Evolutionary conservation across 306 rosid genomes (phyloP).

Genomic region (Morella rubra): DNA sequence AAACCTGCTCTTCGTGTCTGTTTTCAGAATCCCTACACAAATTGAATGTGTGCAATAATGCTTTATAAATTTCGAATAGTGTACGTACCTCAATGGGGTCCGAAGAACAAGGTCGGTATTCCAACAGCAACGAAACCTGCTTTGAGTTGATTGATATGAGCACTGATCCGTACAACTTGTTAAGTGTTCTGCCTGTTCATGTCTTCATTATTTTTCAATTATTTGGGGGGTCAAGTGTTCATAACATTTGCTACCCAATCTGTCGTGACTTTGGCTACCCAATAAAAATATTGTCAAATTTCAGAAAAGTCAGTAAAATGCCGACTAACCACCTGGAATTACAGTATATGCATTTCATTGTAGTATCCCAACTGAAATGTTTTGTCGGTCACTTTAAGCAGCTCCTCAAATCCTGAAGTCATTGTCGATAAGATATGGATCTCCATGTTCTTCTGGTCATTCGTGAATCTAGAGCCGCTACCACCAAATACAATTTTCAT

Average conservation of each 20-base stretch:
- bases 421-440: conserved; percentile 24
- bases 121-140: conserved; percentile 17
- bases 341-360: background rate
- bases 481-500: background rate
- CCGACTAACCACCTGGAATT: background rate
- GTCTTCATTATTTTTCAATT: conserved; percentile 44
- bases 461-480: conserved; percentile 3
- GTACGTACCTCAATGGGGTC: conserved; percentile 7
- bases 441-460: background rate
- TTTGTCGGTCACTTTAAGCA: background rate
- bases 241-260: conserved; percentile 19
- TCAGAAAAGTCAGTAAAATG: background rate
- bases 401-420: conserved; percentile 19
- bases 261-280: background rate
- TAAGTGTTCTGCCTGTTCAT: background rate
- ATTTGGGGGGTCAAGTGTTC: conserved; percentile 28
- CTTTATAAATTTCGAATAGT: too few relatives aligned
- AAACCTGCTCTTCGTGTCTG: background rate
- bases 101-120: background rate
- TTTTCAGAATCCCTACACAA: background rate
- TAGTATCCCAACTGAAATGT: background rate
- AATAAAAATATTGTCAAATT: background rate
- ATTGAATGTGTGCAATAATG: background rate
- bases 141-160: conserved; percentile 32
- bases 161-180: background rate